Base-by-base conservation (phyloP, 768 basidiomycete species). In the Lentinus tigrinus region DNA sequence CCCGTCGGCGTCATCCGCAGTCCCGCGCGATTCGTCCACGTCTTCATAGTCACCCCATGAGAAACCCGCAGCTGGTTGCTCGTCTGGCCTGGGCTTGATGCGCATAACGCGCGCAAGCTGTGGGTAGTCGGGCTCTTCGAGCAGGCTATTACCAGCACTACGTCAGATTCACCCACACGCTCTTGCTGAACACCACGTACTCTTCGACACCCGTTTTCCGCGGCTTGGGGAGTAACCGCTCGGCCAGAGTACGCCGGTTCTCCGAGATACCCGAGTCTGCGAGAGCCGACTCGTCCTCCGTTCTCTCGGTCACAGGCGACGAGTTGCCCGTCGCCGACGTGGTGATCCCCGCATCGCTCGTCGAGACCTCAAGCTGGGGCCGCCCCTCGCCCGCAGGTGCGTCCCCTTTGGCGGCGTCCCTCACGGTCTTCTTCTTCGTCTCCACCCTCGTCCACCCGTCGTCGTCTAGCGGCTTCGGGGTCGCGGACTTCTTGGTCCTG, bases 11-110 rank as follows among this genome's bases (percentile, higher is more conserved):
- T 85, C 85, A 48, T 79, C 79, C n/a, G 76, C 78, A 66, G 50
- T 81, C 70, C 47, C 61, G 3, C 66, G 56, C n/a, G 66, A 54
- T 28, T 63, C 64, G 47, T 67, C 78, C 21, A 82, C 82, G 51
- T 90, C 87, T 56, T 91, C 90, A 65, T 91, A 91, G 73, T 91
- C 89, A 0, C 73, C 85, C 89, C 87, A 89, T 0, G 87, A 83
- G 68, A 87, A 88, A 0, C 89, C 88, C 6, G 76, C 70, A 8
- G 81, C 84, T 16, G 88, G 85, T 40, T 77, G 75, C 54, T 87
- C 84, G 55, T 78, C 77, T n/a, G 82, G 71, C 10, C 65, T 72
- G 16, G 87, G 84, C 61, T 78, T 78, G 4, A 91, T 79, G 23
- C 88, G 88, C 76, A 89, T 82, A 57, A 91, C 87, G 36, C 85